A percentile compares a stretch with the other conserved stretches of the same genome.
Conservation (phyloP, 2,329 filamentous ascomycete genomes). For the Phaeophleospora eucalypticola region DNA sequence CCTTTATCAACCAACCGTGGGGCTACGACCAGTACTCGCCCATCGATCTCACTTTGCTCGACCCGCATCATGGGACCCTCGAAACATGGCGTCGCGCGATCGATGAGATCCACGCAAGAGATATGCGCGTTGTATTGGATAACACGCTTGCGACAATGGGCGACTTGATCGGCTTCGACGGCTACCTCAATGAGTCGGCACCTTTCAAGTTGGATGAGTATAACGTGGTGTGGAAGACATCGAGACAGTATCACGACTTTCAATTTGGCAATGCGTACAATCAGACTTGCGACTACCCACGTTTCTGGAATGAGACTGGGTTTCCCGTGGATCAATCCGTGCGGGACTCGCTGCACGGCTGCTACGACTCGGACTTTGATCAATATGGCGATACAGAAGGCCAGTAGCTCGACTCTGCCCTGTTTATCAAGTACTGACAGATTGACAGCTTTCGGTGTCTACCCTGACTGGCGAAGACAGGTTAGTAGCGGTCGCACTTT, state of each 20-base stretch:
- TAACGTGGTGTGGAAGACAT: slow-evolving; percentile 52
- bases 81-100: slow-evolving; percentile 54
- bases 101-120: slow-evolving; percentile 54
- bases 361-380: no score
- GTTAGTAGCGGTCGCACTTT: no score
- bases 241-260: slow-evolving; percentile 56
- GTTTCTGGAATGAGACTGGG: no score
- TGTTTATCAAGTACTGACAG: slow-evolving; percentile 61
- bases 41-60: slow-evolving; percentile 57
- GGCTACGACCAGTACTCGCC: slow-evolving; percentile 55
- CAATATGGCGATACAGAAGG: no score
- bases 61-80: slow-evolving; percentile 58
- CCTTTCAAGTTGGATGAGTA: slow-evolving; percentile 54
- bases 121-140: slow-evolving; percentile 62
- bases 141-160: slow-evolving; percentile 62
- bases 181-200: slow-evolving; percentile 54
- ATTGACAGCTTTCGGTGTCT: slow-evolving; percentile 59
- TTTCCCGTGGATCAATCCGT: no score
- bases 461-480: slow-evolving; percentile 57
- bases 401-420: no score
- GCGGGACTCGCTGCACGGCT: no score
- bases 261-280: slow-evolving; percentile 50
- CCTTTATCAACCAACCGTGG: slow-evolving; percentile 62
- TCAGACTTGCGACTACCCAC: slow-evolving; percentile 48
- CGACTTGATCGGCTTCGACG: slow-evolving; percentile 59